Conservation (phyloP, 129 eudicot species). For the Artemisia tridentata region DNA sequence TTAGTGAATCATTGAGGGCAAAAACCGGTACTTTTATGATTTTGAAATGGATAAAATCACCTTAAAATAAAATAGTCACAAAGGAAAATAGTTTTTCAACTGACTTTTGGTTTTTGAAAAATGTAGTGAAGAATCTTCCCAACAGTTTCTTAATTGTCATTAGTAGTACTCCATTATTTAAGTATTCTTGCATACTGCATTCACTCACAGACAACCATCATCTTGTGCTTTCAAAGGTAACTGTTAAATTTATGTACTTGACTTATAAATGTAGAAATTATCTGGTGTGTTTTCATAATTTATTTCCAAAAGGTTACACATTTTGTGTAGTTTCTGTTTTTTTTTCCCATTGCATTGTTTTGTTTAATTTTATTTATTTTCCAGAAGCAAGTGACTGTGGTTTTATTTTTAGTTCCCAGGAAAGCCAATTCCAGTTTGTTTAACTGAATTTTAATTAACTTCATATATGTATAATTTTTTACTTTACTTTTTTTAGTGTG, state of each 20-base stretch:
- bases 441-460: too few species aligned
- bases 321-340: neutral
- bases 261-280: neutral
- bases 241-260: neutral
- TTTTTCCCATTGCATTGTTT: too few species aligned
- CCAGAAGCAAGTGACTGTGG: too few species aligned
- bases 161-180: neutral
- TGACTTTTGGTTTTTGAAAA: constrained; percentile 21
- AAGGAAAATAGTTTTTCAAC: neutral
- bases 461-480: too few species aligned
- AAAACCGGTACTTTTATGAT: neutral
- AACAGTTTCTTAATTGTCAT: neutral
- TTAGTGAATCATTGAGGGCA: neutral
- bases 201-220: constrained; percentile 40
- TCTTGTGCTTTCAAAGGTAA: constrained; percentile 25
- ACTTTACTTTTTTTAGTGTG: neutral
- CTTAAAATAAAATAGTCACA: neutral
- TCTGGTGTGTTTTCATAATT: neutral
- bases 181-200: constrained; percentile 27
- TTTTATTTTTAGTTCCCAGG: too few species aligned
- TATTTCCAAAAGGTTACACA: neutral
- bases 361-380: too few species aligned
- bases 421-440: too few species aligned
- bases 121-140: constrained; percentile 16
- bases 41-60: neutral